Evolutionary conservation across 371 early-diverging fungal species (phyloP).

Genomic region (Lichtheimia corymbifera): DNA sequence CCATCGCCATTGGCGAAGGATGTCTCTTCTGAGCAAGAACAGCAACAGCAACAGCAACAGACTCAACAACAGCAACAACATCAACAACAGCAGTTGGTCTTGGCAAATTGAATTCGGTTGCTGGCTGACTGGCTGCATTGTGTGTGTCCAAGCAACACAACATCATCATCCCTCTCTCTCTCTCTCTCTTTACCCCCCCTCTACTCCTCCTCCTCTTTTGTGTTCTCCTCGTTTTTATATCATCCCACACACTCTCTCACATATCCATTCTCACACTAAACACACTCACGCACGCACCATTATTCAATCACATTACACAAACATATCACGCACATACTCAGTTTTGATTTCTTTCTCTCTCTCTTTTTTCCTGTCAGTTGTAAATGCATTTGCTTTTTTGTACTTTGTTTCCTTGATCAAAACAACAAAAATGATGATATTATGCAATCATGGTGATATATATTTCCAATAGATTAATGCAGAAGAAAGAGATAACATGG

Average conservation of each 20-base stretch:
- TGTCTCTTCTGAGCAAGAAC: conserved; percentile 4
- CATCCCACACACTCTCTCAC: neutral
- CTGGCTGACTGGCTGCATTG: too few relatives aligned
- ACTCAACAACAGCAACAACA: conserved; percentile 1
- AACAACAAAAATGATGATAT: too few relatives aligned
- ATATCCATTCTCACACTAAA: neutral
- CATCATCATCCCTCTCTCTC: conserved; percentile 4
- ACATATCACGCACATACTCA: conserved; percentile 1
- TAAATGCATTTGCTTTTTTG: conserved; percentile 3
- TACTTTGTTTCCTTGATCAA: neutral
- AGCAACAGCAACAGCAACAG: conserved; percentile 11
- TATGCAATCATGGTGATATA: too few relatives aligned
- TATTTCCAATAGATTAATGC: too few relatives aligned
- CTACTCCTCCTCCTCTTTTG: neutral
- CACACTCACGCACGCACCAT: conserved; percentile 4
- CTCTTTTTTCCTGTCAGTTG: neutral
- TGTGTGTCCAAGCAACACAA: neutral
- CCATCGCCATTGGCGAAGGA: conserved; percentile 17
- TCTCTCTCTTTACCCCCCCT: neutral
- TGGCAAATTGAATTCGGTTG: conserved; percentile 9
- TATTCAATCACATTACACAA: conserved; percentile 1
- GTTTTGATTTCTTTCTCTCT: conserved; percentile 1
- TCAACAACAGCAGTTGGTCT: conserved; percentile 7
- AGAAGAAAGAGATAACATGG: too few relatives aligned
- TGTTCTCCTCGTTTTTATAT: neutral